These are phyloP conservation scores for Deuterostichococcus epilithicus DNA, from an alignment of 139 green algal genomes.

Conservation along the genomic window DNA sequence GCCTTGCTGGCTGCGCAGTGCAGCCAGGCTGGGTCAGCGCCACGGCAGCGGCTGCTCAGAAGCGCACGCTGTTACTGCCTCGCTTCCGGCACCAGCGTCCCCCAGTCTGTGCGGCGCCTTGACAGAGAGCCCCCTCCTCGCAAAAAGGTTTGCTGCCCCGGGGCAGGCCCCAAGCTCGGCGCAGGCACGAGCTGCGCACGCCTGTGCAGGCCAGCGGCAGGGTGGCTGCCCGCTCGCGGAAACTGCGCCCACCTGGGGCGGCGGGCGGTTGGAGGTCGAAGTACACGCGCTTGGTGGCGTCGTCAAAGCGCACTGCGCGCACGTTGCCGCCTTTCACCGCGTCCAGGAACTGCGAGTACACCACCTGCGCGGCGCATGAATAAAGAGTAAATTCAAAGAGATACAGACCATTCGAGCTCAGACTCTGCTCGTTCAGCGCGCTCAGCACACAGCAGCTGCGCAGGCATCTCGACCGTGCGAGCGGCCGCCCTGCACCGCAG, in stretches of 20 bases:
- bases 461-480: too few species aligned
- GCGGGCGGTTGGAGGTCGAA: slow-evolving; percentile 51
- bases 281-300: slow-evolving; percentile 48
- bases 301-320: slow-evolving; percentile 58
- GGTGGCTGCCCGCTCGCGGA: not conserved
- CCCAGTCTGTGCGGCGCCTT: slow-evolving; percentile 6
- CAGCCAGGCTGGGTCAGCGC: not conserved
- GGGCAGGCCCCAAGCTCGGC: too few species aligned
- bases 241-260: not conserved
- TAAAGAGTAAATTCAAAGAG: too few species aligned
- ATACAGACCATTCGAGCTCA: too few species aligned
- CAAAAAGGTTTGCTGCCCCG: too few species aligned
- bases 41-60: not conserved
- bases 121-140: slow-evolving; percentile 3
- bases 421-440: too few species aligned
- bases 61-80: not conserved
- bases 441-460: too few species aligned
- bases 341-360: slow-evolving; percentile 75
- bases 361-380: slow-evolving; percentile 32
- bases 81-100: not conserved
- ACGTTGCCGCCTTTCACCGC: slow-evolving; percentile 59
- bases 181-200: not conserved
- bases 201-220: not conserved
- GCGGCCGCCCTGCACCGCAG: too few species aligned
- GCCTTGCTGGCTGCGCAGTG: slow-evolving; percentile 10